Evolutionary conservation across 306 rosid genomes (phyloP).

Genomic region (Morella rubra): DNA sequence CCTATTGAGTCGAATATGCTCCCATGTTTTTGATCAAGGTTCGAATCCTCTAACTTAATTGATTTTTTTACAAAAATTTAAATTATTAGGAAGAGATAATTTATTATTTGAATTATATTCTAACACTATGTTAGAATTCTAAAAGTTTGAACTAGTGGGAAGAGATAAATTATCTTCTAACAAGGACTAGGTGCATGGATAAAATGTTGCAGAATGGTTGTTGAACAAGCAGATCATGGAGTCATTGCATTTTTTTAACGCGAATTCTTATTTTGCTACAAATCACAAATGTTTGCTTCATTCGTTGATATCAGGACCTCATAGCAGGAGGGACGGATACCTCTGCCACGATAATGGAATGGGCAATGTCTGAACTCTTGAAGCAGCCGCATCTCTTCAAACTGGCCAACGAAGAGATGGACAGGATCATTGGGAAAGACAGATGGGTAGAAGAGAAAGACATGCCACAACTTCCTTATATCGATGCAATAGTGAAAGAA

Average conservation of each 20-base stretch:
- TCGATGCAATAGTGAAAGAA: constrained; percentile 39
- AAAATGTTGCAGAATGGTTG: neutral
- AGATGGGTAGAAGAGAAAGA: constrained; percentile 43
- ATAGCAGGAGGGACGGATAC: constrained; percentile 43
- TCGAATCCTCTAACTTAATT: no score
- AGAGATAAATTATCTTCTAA: no score
- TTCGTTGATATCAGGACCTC: constrained; percentile 22
- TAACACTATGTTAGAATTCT: no score
- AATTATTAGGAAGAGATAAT: no score
- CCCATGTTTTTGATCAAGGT: no score
- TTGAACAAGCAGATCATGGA: no score
- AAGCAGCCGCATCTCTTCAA: constrained; percentile 31
- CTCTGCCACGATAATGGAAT: constrained; percentile 29
- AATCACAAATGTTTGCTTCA: neutral
- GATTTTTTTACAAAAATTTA: no score
- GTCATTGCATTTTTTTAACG: no score
- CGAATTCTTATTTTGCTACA: no score
- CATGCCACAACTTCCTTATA: constrained; percentile 35
- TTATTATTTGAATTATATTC: no score
- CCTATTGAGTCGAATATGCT: no score
- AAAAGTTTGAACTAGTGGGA: no score
- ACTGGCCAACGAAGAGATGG: constrained; percentile 34
- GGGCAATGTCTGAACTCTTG: constrained; percentile 39
- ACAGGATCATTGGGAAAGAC: constrained; percentile 31
- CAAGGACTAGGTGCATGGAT: neutral